Evolutionary conservation across 176 grass and related monocot genomes (phyloP), one percentile per base, ranked within the genome.

Genomic region (Oropetium thomaeum): DNA sequence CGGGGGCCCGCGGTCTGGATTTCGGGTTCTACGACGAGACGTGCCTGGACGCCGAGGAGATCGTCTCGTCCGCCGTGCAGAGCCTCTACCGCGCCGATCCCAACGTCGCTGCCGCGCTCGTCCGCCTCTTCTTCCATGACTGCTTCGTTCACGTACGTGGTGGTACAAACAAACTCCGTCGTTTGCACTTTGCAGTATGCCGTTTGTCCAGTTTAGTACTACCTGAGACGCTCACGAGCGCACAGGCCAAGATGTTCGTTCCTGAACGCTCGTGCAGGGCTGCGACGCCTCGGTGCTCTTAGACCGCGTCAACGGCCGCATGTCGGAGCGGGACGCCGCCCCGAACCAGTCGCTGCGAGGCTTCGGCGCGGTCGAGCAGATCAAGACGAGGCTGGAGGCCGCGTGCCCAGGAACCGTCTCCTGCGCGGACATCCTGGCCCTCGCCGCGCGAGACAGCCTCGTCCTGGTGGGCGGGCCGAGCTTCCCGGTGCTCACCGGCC

Each of bases 261-360:
- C 35, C 35, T 38, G 35, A 8, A 47, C 8, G 8, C 5, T 53
- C 5, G 1, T 39, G 48, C 82, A 85, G 89, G 85, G 89, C 40
- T 92, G 89, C 42, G 85, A 92, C 71, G 82, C 78, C n/a, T 88
- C 74, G 63, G 81, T 92, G 62, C 78, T 92, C 16, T 57, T 88
- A 57, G 78, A 82, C 51, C 16, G 62, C 6, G 22, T 49, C 63
- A 19, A 22, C 70, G 78, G 75, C n/a, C 11, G 38, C 31, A 68
- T 0, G 68, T 84, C 76, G 37, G 90, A 89, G 83, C 85, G 74
- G 30, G 80, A 83, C 67, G 83, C 90, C 41, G 17, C 7, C 0
- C 86, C 86, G 31, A 92, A 92, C 54, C 80, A 69, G 14, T 83
- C 79, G 34, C 70, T 84, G 10, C 72, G 83, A 5, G 86, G 90